phyloP scores from a whole-genome alignment of 2,329 filamentous ascomycete species.

The Nigrospora oryzae region DNA sequence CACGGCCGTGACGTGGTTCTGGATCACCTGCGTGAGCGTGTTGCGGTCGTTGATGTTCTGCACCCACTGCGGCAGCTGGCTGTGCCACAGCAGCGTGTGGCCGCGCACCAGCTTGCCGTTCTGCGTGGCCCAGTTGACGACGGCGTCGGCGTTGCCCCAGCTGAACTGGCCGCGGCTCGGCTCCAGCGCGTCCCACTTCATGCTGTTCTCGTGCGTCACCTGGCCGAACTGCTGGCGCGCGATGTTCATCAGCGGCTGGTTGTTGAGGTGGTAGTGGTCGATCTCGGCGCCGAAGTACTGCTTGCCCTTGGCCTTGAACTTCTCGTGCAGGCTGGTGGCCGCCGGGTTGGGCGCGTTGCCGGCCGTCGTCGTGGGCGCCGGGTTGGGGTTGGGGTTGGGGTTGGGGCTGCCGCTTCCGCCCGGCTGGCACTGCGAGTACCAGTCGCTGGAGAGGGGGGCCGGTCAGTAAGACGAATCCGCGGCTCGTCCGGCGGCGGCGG shows the following conservation, averaged over 20 bases:
- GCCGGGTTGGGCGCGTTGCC: neutral
- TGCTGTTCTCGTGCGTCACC: conserved; percentile 1
- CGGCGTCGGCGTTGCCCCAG: conserved; percentile 20
- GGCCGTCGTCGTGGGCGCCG: no score
- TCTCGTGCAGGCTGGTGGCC: neutral
- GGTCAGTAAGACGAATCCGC: no score
- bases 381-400: no score
- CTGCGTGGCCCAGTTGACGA: conserved; percentile 22
- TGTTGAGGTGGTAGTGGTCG: conserved; percentile 1
- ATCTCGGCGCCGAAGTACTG: conserved; percentile 1
- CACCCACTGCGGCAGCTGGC: conserved; percentile 5
- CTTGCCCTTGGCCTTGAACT: conserved; percentile 2
- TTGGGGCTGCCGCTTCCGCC: no score
- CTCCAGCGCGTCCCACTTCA: conserved; percentile 1
- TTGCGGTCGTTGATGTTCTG: conserved; percentile 9
- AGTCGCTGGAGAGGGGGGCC: no score
- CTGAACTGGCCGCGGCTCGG: neutral
- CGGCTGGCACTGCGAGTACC: no score
- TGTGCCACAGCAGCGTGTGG: conserved; percentile 29
- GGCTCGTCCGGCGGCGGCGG: no score
- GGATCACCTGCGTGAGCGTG: conserved; percentile 40
- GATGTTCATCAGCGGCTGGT: neutral
- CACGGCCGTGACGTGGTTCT: conserved; percentile 46
- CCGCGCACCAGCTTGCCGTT: conserved; percentile 36
- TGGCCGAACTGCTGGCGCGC: neutral